phyloP scores from a whole-genome alignment of 2,329 filamentous ascomycete species.

The Elsinoe perseae region DNA sequence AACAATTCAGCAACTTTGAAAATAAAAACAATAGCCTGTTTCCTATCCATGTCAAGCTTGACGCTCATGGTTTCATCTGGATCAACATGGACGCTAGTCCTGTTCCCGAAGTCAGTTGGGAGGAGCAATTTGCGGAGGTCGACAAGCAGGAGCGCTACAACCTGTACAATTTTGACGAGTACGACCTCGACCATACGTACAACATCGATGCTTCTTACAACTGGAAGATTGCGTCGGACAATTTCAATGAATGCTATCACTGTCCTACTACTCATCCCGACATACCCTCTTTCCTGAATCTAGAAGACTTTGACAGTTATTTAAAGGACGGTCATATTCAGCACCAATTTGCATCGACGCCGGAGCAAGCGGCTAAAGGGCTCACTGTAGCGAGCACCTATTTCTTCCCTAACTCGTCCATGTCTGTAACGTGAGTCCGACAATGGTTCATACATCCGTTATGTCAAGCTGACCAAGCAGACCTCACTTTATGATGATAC shows the following conservation, averaged over 20 bases:
- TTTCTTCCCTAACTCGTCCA: constrained; percentile 43
- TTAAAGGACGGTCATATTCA: constrained; percentile 43
- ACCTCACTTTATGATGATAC: constrained; percentile 33
- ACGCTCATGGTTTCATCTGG: constrained; percentile 46
- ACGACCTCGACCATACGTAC: constrained; percentile 51
- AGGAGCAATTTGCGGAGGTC: constrained; percentile 44
- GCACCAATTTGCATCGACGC: constrained; percentile 37
- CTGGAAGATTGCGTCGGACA: constrained; percentile 55
- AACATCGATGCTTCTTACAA: constrained; percentile 51
- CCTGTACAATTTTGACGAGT: constrained; percentile 46
- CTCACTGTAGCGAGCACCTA: constrained; percentile 41
- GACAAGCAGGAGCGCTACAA: constrained; percentile 41
- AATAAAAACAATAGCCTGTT: constrained; percentile 50
- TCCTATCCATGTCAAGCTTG: constrained; percentile 46
- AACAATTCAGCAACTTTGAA: constrained; percentile 50
- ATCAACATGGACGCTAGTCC: constrained; percentile 47
- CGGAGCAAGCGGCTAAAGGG: constrained; percentile 41
- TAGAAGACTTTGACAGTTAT: constrained; percentile 47
- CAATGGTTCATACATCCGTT: background rate
- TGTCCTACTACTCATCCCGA: constrained; percentile 52
- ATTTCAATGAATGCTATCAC: constrained; percentile 61
- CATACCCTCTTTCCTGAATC: constrained; percentile 47
- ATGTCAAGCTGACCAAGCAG: constrained; percentile 5
- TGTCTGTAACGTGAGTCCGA: constrained; percentile 41
- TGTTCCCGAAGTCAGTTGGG: constrained; percentile 44